Percentiles rank a stretch among this genome's conserved stretches.
Conservation (phyloP, 73 alveolate species). For the Paraurostyla sp. region DNA sequence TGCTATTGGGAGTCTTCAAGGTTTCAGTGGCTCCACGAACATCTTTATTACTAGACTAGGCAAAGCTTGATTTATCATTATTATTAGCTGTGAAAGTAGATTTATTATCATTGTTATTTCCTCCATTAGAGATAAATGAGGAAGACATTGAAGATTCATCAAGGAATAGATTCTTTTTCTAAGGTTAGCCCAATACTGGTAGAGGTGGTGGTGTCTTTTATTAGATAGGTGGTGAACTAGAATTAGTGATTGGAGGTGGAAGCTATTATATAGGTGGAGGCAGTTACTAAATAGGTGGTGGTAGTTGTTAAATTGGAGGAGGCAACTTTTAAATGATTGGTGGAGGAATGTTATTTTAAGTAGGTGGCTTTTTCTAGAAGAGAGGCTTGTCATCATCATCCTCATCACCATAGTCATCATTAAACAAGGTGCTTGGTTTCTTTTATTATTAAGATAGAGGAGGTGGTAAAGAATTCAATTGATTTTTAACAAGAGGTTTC, state of each 20-base stretch:
- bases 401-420: slow-evolving; percentile 7
- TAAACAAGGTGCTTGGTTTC: not conserved
- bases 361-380: not conserved
- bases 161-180: too few relatives aligned
- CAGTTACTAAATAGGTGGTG: not conserved
- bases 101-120: too few relatives aligned
- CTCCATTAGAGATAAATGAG: too few relatives aligned
- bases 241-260: not conserved
- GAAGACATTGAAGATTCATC: too few relatives aligned
- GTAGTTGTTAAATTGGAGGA: not conserved
- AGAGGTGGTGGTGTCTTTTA: too few relatives aligned
- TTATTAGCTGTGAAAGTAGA: too few relatives aligned
- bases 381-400: slow-evolving; percentile 26
- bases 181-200: too few relatives aligned
- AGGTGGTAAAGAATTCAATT: not conserved
- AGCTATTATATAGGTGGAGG: not conserved
- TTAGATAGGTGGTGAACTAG: not conserved
- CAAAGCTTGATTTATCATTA: too few relatives aligned
- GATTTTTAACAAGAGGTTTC: not conserved
- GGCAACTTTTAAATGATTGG: not conserved
- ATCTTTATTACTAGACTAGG: too few relatives aligned
- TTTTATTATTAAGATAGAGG: not conserved
- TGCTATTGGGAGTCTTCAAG: too few relatives aligned
- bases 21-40: too few relatives aligned
- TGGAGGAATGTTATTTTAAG: not conserved